Conservation (phyloP, 495 filamentous ascomycete genomes). For the Clohesyomyces aquaticus region DNA sequence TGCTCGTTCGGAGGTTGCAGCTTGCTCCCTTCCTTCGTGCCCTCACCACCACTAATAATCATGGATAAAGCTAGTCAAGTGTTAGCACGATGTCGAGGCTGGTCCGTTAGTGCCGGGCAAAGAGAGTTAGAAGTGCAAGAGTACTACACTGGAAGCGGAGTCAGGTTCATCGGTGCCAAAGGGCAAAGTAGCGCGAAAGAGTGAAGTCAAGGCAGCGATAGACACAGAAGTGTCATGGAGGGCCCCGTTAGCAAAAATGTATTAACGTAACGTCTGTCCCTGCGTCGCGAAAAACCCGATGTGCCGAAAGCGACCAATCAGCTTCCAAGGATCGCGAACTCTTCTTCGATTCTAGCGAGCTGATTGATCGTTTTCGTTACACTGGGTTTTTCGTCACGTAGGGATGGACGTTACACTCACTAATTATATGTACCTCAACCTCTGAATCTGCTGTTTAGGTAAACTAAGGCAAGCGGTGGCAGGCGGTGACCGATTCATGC, state of each 20-base stretch:
- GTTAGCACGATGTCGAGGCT: conserved; percentile 4
- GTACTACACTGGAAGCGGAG: no score
- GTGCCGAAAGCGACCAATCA: no score
- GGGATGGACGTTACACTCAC: no score
- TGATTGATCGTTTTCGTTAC: no score
- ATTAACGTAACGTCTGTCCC: no score
- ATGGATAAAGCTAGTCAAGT: conserved; percentile 15
- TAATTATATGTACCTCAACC: conserved; percentile 14
- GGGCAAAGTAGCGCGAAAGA: conserved; percentile 10
- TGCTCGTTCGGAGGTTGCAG: background rate
- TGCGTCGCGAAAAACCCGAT: no score
- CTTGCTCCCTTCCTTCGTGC: background rate
- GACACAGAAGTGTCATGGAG: conserved; percentile 11
- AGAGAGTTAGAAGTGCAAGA: no score
- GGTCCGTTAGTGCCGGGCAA: background rate
- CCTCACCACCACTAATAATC: conserved; percentile 2
- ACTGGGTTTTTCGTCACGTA: no score
- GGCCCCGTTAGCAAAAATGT: conserved; percentile 22
- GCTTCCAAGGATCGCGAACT: no score
- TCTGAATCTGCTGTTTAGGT: no score
- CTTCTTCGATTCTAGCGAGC: no score
- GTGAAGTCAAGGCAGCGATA: conserved; percentile 8
- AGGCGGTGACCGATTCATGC: conserved; percentile 10
- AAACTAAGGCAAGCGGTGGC: no score
- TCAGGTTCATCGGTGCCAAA: conserved; percentile 20